Base-by-base conservation (phyloP, 805 yeast genomes). In the Barnettozyma salicaria region DNA sequence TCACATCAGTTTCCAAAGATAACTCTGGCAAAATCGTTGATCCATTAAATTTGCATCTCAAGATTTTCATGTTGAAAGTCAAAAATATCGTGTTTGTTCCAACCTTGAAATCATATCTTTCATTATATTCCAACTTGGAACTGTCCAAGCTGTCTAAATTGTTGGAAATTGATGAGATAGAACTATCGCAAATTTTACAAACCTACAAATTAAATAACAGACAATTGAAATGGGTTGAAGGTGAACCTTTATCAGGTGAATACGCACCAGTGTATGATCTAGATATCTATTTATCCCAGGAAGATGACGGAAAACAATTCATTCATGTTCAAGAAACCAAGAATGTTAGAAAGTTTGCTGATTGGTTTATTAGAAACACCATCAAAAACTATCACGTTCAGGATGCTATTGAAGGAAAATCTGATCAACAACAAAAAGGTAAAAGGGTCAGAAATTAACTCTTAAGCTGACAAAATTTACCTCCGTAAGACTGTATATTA, bases 291-390 rank as follows among this genome's bases (percentile, higher is more conserved):
- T 50, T 70, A 21, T 64, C 63, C 25, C 60, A 61, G 19, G 59
- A 58, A 39, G 72, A 65, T 39, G 59, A 59, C 18, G 50, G 43
- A 4, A 50, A 50, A 37, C 32, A 43, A 34, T 42, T 64, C 30
- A 58, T 70, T 37, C 64, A 66, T 43, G 67, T 70, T 32, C 59
- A 68, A 35, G 72, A 69, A 51, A 56, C 64, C 31, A 67, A 67
- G 48, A 58, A 60, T 25, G 68, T 68, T 14, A 58, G 73, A 44
- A 65, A 64, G 52, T 70, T 64, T 45, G 68, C 69, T 29, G 73
- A 70, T 46, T 70, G 74, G 75, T 70, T 70, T 41, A 55, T 70
- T 33, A 61, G 74, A 49, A 70, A 69, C 56, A 63, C 70, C 20
- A 52, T 53, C 41, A 69, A 66, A 56, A 67, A 68, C 54, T 64